Percentiles rank a stretch among this genome's conserved stretches.
phyloP scores from a whole-genome alignment of 1,139 yeast species.

The Hanseniaspora sp. region DNA sequence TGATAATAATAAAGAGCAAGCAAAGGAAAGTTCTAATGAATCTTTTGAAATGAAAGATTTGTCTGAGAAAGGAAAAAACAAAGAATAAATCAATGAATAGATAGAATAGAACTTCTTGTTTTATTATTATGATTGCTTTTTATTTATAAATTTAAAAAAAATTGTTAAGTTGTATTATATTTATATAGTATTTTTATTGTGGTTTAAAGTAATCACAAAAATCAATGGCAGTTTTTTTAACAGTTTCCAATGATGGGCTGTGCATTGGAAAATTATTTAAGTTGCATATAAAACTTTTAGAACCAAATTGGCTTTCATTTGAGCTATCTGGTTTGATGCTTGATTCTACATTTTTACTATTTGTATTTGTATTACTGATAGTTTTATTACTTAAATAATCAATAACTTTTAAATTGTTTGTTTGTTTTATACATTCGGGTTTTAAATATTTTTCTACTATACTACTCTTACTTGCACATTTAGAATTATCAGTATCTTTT shows the following conservation, averaged over 20 bases:
- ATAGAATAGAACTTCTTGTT: too few species aligned
- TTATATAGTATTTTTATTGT: neutral
- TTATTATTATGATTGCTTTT: too few species aligned
- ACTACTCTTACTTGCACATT: neutral
- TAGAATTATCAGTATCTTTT: neutral
- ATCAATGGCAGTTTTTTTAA: neutral
- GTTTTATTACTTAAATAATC: neutral
- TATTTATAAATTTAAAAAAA: too few species aligned
- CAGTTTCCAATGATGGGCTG: neutral
- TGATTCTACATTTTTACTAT: too few species aligned
- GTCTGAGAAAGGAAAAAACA: neutral
- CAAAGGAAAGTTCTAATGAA: neutral
- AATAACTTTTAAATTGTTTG: neutral
- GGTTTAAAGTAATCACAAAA: neutral
- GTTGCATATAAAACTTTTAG: too few species aligned
- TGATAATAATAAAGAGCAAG: neutral
- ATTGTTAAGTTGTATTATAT: neutral
- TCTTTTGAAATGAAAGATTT: constrained; percentile 15
- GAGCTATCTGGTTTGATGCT: neutral
- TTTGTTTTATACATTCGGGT: neutral
- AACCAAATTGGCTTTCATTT: too few species aligned
- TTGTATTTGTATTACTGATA: neutral
- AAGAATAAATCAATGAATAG: neutral
- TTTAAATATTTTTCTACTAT: neutral
- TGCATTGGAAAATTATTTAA: too few species aligned